These are phyloP conservation scores for Senecio squalidus DNA, from an alignment of 140 eudicot species.

Conservation along the genomic window DNA sequence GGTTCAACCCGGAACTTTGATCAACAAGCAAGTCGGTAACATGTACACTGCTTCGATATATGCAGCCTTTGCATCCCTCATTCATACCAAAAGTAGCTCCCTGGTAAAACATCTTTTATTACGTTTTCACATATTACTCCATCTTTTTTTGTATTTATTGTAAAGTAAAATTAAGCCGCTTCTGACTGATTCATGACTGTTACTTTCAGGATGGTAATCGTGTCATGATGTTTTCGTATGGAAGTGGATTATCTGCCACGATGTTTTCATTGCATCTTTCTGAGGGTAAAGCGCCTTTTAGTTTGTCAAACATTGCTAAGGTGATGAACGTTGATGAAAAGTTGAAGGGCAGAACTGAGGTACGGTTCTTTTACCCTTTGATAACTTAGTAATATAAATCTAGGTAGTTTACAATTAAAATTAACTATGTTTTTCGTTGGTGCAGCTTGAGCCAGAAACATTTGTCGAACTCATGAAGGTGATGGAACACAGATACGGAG, in stretches of 20 bases:
- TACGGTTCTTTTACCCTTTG: slow-evolving; percentile 19
- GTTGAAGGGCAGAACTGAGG: slow-evolving; percentile 84
- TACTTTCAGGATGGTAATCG: slow-evolving; percentile 56
- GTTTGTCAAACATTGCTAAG: slow-evolving; percentile 67
- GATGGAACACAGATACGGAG: slow-evolving; percentile 96
- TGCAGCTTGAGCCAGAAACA: slow-evolving; percentile 72
- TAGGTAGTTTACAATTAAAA: not conserved
- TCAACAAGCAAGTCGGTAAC: slow-evolving; percentile 92
- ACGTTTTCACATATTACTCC: no score
- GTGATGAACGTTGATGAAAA: slow-evolving; percentile 72
- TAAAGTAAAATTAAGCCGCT: no score
- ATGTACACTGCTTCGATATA: slow-evolving; percentile 96
- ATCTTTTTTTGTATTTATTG: not conserved
- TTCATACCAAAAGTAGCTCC: slow-evolving; percentile 72
- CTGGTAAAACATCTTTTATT: no score
- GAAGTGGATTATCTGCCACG: slow-evolving; percentile 80
- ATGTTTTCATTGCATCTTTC: slow-evolving; percentile 70
- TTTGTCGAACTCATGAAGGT: slow-evolving; percentile 74
- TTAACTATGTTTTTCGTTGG: not conserved
- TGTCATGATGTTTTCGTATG: slow-evolving; percentile 78
- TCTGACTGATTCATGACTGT: no score
- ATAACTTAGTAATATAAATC: not conserved
- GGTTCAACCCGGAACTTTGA: slow-evolving; percentile 77
- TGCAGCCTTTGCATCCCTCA: slow-evolving; percentile 81
- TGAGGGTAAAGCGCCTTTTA: slow-evolving; percentile 76